Percentiles rank a stretch among this genome's conserved stretches.
Evolutionary conservation across 2,329 filamentous ascomycete species (phyloP).

Genomic region (Pseudocercospora musae): DNA sequence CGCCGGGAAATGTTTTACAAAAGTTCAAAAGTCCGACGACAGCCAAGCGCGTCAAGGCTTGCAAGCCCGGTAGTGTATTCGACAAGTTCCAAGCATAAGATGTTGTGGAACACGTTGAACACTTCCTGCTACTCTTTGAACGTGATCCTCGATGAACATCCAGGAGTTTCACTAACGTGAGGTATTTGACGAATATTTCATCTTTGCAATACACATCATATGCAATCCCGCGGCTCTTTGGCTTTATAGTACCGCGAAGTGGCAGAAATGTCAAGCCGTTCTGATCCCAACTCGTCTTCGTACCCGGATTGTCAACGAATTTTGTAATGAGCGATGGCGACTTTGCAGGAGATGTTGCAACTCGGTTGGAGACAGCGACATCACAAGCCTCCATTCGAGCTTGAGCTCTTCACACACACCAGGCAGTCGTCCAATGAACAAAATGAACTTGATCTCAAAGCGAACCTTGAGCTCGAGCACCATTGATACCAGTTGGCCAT

Average conservation of each 20-base stretch:
- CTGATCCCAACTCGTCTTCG: neutral
- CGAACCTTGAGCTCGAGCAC: neutral
- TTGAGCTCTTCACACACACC: neutral
- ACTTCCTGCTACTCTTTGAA: neutral
- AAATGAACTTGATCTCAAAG: neutral
- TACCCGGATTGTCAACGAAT: neutral
- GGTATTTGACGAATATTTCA: neutral
- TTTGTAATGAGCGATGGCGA: neutral
- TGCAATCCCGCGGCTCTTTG: neutral
- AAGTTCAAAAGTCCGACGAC: neutral
- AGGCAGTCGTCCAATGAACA: neutral
- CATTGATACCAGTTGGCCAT: neutral
- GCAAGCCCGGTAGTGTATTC: neutral
- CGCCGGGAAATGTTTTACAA: neutral
- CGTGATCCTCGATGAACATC: neutral
- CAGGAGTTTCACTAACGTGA: neutral
- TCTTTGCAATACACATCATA: neutral
- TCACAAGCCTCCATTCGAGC: neutral
- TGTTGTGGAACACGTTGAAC: neutral
- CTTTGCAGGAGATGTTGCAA: neutral
- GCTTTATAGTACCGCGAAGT: neutral
- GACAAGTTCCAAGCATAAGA: neutral
- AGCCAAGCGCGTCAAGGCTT: neutral
- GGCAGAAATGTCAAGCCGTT: neutral
- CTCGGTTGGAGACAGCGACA: neutral